Conservation (phyloP, 116 monocot species). For the Cymodocea nodosa region DNA sequence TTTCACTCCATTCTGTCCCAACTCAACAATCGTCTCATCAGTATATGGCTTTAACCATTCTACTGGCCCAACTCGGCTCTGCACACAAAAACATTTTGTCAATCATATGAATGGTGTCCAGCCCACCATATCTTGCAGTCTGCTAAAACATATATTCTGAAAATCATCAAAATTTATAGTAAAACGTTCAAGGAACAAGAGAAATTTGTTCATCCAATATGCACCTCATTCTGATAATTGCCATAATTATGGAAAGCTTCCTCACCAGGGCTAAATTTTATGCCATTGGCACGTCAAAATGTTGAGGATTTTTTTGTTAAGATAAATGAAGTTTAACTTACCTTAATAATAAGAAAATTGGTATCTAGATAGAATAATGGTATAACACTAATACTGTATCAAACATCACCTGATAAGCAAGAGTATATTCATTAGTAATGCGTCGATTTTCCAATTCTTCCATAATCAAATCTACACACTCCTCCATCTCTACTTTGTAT, state of each 20-base stretch:
- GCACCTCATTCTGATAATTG: too few relatives aligned
- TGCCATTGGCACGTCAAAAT: too few relatives aligned
- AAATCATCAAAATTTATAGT: too few relatives aligned
- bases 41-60: slow-evolving; percentile 98
- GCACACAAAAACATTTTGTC: background rate
- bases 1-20: slow-evolving; percentile 80
- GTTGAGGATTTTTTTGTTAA: too few relatives aligned
- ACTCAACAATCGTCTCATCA: slow-evolving; percentile 85
- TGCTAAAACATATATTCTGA: too few relatives aligned
- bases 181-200: too few relatives aligned
- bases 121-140: background rate
- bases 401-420: slow-evolving; percentile 82
- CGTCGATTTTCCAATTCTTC: slow-evolving; percentile 80
- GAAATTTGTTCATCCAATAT: too few relatives aligned
- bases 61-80: slow-evolving; percentile 97
- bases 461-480: slow-evolving; percentile 93
- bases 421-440: slow-evolving; percentile 71
- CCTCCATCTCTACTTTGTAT: slow-evolving; percentile 99
- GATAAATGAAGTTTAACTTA: too few relatives aligned
- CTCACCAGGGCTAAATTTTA: too few relatives aligned
- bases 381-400: background rate
- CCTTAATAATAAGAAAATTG: background rate
- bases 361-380: background rate
- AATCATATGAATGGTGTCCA: background rate
- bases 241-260: too few relatives aligned